Conservation (phyloP, 805 yeast genomes). For the Cyberlindnera suaveolens region DNA sequence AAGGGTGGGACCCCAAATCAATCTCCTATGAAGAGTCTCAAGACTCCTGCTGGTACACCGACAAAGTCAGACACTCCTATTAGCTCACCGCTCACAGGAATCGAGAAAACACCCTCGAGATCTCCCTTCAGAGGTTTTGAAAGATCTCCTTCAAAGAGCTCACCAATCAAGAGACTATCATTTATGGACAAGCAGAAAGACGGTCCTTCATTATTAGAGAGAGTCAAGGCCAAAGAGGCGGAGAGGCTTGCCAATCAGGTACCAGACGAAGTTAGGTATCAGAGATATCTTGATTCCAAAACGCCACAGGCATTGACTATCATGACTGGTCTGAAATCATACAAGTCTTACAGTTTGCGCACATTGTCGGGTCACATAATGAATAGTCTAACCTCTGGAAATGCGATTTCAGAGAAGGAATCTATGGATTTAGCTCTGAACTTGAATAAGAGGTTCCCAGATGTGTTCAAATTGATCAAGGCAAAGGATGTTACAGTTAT, state of each 20-base stretch:
- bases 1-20: no score
- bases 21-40: no score
- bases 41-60: no score
- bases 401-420: constrained; percentile 16
- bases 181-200: background rate
- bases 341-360: constrained; percentile 17
- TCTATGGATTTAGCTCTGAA: constrained; percentile 15
- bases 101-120: no score
- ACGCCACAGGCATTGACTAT: constrained; percentile 26
- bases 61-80: no score
- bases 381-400: constrained; percentile 13
- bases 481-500: constrained; percentile 13
- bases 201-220: constrained; percentile 29
- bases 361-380: constrained; percentile 14
- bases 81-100: no score
- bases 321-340: constrained; percentile 19
- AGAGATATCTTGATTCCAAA: constrained; percentile 24
- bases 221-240: constrained; percentile 34
- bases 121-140: no score
- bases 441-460: constrained; percentile 15
- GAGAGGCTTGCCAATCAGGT: constrained; percentile 9
- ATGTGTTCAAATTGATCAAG: constrained; percentile 11
- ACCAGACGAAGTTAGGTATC: constrained; percentile 22
- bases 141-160: no score
- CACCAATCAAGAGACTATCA: no score